Percentiles rank a stretch among this genome's conserved stretches.
phyloP scores from a whole-genome alignment of 768 basidiomycete genomes.

The Trametopsis cervina region DNA sequence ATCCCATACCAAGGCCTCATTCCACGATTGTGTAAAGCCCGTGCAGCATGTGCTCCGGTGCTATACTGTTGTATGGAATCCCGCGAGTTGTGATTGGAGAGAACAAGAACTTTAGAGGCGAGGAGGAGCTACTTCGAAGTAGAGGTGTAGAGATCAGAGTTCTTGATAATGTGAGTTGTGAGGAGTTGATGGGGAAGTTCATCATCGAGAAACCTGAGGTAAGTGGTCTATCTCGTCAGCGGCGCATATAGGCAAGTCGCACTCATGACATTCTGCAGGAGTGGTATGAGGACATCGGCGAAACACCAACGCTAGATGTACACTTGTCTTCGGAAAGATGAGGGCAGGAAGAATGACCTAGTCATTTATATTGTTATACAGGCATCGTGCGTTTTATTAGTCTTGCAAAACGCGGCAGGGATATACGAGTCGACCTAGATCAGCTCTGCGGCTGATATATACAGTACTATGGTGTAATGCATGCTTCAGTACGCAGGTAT shows the following conservation, averaged over 20 bases:
- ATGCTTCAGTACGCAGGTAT: neutral
- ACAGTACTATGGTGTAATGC: conserved; percentile 19
- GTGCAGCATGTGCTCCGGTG: conserved; percentile 61
- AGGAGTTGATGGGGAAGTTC: conserved; percentile 47
- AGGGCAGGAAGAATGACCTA: neutral
- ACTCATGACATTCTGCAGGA: conserved; percentile 26
- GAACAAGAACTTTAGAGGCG: conserved; percentile 46
- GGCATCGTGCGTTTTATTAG: too few species aligned
- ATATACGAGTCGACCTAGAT: too few species aligned
- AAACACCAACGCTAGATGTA: conserved; percentile 11
- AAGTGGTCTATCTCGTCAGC: conserved; percentile 9
- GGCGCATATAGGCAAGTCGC: conserved; percentile 8
- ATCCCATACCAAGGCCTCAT: neutral
- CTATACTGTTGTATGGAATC: conserved; percentile 56
- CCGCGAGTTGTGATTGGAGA: conserved; percentile 63
- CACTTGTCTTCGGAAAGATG: neutral
- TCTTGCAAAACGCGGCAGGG: too few species aligned
- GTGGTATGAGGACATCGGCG: conserved; percentile 61
- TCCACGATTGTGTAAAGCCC: conserved; percentile 32
- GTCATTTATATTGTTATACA: too few species aligned
- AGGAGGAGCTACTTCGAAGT: conserved; percentile 43
- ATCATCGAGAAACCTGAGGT: conserved; percentile 52
- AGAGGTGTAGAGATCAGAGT: conserved; percentile 43
- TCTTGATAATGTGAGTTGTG: conserved; percentile 41
- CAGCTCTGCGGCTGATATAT: conserved; percentile 24